Evolutionary conservation across 2,329 filamentous ascomycete species (phyloP).

Genomic region (Alternaria metachromatica): DNA sequence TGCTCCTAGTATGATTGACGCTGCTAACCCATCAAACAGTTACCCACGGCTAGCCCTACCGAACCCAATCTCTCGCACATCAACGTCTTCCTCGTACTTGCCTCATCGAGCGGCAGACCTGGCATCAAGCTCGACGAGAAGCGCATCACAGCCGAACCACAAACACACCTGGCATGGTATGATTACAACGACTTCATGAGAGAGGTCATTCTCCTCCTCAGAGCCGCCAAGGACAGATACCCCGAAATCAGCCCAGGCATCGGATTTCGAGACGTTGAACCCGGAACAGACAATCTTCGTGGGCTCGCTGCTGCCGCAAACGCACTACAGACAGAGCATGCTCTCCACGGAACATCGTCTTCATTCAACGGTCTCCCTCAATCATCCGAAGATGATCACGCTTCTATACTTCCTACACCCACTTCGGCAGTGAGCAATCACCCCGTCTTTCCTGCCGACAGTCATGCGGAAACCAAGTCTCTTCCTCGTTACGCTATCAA

Average conservation of each 20-base stretch:
- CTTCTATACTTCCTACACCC: background rate
- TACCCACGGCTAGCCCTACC: slow-evolving; percentile 8
- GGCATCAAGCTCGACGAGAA: slow-evolving; percentile 50
- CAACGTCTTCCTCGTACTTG: slow-evolving; percentile 67
- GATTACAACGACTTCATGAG: slow-evolving; percentile 27
- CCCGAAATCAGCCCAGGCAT: slow-evolving; percentile 11
- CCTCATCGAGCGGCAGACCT: slow-evolving; percentile 59
- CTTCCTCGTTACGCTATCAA: slow-evolving; percentile 29
- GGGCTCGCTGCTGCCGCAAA: slow-evolving; percentile 44
- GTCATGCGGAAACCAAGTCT: background rate
- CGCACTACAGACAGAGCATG: slow-evolving; percentile 28
- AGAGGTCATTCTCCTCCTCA: slow-evolving; percentile 24
- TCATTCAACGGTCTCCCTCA: background rate
- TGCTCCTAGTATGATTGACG: background rate
- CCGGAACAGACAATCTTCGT: slow-evolving; percentile 31
- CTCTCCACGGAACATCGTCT: background rate
- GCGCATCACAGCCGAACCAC: slow-evolving; percentile 22
- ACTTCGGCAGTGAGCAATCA: background rate
- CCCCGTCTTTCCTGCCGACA: background rate
- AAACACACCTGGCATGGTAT: slow-evolving; percentile 23
- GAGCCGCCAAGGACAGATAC: slow-evolving; percentile 16
- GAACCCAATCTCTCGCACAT: slow-evolving; percentile 51
- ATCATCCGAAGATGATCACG: background rate
- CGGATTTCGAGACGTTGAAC: background rate
- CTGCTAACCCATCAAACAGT: slow-evolving; percentile 3